Evolutionary conservation across 768 basidiomycete genomes (phyloP).

Genomic region (Mycena alexandri): DNA sequence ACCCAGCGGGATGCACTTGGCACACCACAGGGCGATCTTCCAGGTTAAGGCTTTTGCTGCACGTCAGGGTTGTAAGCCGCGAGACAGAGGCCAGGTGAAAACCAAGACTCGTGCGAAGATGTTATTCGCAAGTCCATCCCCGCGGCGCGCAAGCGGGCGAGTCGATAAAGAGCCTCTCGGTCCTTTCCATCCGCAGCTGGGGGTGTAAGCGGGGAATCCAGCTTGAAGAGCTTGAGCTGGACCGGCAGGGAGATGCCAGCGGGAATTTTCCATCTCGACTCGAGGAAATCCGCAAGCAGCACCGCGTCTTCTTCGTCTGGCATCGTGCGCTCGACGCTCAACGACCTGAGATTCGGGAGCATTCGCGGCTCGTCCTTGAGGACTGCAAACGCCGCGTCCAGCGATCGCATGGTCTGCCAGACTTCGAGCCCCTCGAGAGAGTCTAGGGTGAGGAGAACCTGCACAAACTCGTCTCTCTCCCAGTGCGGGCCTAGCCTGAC

Average conservation of each 20-base stretch:
- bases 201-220: conserved; percentile 15
- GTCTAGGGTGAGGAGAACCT: conserved; percentile 1
- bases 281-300: conserved; percentile 16
- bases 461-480: not conserved
- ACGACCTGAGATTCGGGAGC: conserved; percentile 19
- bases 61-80: no score
- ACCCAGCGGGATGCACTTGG: no score
- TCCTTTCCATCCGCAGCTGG: not conserved
- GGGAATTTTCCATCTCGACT: conserved; percentile 17
- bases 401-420: not conserved
- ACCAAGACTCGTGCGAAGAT: conserved; percentile 8
- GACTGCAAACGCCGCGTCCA: not conserved
- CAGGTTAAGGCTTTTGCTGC: no score
- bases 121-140: conserved; percentile 22
- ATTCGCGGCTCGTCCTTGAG: conserved; percentile 6
- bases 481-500: conserved; percentile 2
- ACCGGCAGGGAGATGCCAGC: conserved; percentile 1
- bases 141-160: conserved; percentile 4
- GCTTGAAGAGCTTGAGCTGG: conserved; percentile 12
- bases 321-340: conserved; percentile 9
- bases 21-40: no score
- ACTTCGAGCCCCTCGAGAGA: conserved; percentile 25
- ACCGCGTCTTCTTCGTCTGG: not conserved
- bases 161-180: not conserved
- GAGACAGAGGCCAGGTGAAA: no score